Base-by-base conservation (phyloP, 169 alveolate genomes). In the Plasmodium knowlesi region DNA sequence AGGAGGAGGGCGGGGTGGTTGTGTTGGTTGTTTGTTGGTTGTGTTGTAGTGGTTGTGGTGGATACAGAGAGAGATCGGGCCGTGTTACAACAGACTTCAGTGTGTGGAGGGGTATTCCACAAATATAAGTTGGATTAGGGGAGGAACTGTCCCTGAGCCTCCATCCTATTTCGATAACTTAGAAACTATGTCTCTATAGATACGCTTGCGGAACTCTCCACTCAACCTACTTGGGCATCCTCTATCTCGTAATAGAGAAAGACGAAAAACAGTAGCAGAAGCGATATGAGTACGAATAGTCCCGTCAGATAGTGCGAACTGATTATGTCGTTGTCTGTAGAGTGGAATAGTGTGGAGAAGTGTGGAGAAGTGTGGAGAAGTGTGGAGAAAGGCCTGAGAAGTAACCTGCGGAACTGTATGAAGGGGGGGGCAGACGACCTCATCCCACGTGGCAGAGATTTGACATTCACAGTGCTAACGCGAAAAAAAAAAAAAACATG, bases 191-290 rank as follows among this genome's bases (percentile, higher is more conserved):
- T 3, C 50, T 14, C 39, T 82, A 79, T 16, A 30, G 14, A 79
- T 16, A 79, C 22, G 32, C 41, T 22, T 4, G 70, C 2, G 41
- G 30, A 32, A 39, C 19, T 16, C 6, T 28, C 14, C n/a, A 41
- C 25, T 70, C 16, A 12, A 67, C 67, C 39, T 76, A 86, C 93
- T 25, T 86, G 93, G 12, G 93, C 79, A 32, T 86, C 71, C 9
- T 86, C 50, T 32, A 76, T 86, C 67, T 86, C 93, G 43, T 46
- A 43, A 19, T 86, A 86, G 8, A 74, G 32, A 28, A 86, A 28
- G 28, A 73, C 43, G 81, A 86, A 86, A 12, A 86, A 22, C 6
- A 86, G 32, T 1, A 86, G 70, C 46, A 86, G 37, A 14, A 78
- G 30, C 8, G 76, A 32, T 86, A 86, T 30, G 50, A 86, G 73